Percentiles rank a stretch among this genome's conserved stretches.
Conservation (phyloP, 2,329 filamentous ascomycete species). For the Teratosphaeria pseudoeucalypti region DNA sequence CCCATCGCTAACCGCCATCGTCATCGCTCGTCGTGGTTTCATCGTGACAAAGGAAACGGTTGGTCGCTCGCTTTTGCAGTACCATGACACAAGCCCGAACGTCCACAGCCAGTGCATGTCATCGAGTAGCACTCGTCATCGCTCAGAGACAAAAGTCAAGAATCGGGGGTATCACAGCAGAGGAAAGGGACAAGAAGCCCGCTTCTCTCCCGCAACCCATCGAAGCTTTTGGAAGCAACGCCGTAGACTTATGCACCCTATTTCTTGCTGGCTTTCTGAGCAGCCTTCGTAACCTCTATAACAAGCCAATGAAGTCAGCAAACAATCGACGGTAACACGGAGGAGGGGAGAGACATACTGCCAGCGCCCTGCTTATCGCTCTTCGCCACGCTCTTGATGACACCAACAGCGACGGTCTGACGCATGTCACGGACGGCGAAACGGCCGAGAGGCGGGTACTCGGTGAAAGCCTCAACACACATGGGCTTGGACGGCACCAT, state of each 20-base stretch:
- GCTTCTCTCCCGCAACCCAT: not conserved
- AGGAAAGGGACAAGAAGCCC: conserved; percentile 1
- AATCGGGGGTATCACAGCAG: not conserved
- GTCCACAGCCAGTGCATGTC: conserved; percentile 13
- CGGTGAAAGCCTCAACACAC: conserved; percentile 99
- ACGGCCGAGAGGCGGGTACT: conserved; percentile 98
- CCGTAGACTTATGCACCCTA: conserved; percentile 13
- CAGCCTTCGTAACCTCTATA: conserved; percentile 6
- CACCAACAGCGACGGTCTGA: conserved; percentile 80
- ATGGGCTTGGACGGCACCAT: conserved; percentile 99
- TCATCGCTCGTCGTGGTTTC: conserved; percentile 23
- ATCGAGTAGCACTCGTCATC: conserved; percentile 1
- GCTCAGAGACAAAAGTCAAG: not conserved
- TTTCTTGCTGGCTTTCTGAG: conserved; percentile 30
- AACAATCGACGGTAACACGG: conserved; percentile 17
- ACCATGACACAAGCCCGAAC: conserved; percentile 11
- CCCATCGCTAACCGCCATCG: conserved; percentile 16
- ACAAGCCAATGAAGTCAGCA: not conserved
- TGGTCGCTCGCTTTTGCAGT: conserved; percentile 13
- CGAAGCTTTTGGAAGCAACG: conserved; percentile 5
- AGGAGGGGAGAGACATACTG: conserved; percentile 14
- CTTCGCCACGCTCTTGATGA: conserved; percentile 60
- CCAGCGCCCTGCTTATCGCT: conserved; percentile 37
- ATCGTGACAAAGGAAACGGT: conserved; percentile 21
- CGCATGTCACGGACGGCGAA: conserved; percentile 99